A percentile compares a stretch with the other conserved stretches of the same genome.
Evolutionary conservation across 805 yeast species (phyloP).

Genomic region (Kregervanrija delftensis): DNA sequence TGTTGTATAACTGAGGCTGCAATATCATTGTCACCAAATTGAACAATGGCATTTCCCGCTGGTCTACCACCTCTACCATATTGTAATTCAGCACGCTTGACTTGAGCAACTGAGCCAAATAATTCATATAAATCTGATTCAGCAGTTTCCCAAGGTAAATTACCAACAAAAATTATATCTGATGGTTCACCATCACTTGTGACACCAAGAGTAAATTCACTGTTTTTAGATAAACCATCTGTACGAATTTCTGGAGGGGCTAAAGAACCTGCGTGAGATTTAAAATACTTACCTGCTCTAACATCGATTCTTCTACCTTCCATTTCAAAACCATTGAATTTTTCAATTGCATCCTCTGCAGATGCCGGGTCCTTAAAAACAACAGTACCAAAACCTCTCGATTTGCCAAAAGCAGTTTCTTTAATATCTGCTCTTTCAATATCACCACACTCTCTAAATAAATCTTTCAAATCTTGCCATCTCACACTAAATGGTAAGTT

Average conservation of each 20-base stretch:
- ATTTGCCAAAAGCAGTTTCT: constrained; percentile 59
- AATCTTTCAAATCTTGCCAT: constrained; percentile 83
- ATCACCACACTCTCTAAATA: constrained; percentile 70
- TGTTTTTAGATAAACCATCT: constrained; percentile 27
- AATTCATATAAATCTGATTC: constrained; percentile 77
- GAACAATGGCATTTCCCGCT: constrained; percentile 80
- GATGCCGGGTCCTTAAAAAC: constrained; percentile 58
- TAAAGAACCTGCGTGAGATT: no score
- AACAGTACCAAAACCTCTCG: constrained; percentile 84
- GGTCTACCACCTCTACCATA: constrained; percentile 56
- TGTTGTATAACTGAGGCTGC: constrained; percentile 73
- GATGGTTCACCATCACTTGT: constrained; percentile 55
- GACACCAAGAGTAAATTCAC: constrained; percentile 63
- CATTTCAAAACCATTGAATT: constrained; percentile 59
- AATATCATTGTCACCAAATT: constrained; percentile 55
- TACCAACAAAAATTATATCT: constrained; percentile 58
- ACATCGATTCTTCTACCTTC: constrained; percentile 78
- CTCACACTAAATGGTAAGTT: constrained; percentile 76
- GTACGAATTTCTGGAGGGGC: constrained; percentile 6
- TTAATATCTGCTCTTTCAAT: constrained; percentile 80
- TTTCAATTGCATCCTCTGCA: constrained; percentile 64
- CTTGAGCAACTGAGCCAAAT: constrained; percentile 77
- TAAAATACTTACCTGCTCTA: constrained; percentile 52
- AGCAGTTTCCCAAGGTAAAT: constrained; percentile 87
- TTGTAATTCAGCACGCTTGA: constrained; percentile 71